Conservation (phyloP, 768 basidiomycete species). For the Boletellus sp. region DNA sequence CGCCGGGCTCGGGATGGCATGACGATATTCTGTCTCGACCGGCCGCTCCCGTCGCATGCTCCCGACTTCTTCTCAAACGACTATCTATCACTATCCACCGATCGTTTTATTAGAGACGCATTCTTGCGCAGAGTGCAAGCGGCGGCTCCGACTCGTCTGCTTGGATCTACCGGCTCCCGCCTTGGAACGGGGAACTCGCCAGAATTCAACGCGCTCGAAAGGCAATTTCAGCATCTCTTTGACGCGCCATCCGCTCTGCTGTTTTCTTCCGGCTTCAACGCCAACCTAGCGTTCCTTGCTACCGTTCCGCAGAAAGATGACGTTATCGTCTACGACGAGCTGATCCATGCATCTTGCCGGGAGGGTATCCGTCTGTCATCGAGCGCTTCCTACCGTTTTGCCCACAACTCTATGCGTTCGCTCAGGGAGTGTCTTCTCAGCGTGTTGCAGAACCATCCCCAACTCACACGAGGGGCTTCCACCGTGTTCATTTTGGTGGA, state of each 20-base stretch:
- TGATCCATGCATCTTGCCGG: slow-evolving; percentile 49
- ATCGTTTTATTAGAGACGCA: slow-evolving; percentile 27
- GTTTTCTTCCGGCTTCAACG: slow-evolving; percentile 52
- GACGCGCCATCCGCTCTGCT: slow-evolving; percentile 42
- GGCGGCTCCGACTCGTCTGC: slow-evolving; percentile 18
- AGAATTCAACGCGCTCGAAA: slow-evolving; percentile 14
- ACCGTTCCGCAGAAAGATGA: slow-evolving; percentile 44
- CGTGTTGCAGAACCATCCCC: slow-evolving; percentile 22
- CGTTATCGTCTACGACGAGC: slow-evolving; percentile 49
- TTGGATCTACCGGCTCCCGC: slow-evolving; percentile 51
- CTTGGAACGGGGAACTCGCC: slow-evolving; percentile 40
- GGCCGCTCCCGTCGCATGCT: slow-evolving; percentile 17
- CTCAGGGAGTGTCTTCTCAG: slow-evolving; percentile 30
- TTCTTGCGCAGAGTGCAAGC: slow-evolving; percentile 32
- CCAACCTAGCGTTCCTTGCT: slow-evolving; percentile 48
- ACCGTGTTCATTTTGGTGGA: slow-evolving; percentile 51
- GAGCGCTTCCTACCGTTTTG: slow-evolving; percentile 32
- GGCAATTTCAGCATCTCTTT: slow-evolving; percentile 10
- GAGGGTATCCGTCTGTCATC: slow-evolving; percentile 47
- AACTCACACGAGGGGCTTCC: slow-evolving; percentile 21
- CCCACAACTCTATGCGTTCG: slow-evolving; percentile 42
- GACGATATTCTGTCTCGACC: slow-evolving; percentile 11
- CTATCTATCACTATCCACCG: slow-evolving; percentile 45
- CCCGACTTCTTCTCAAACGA: slow-evolving; percentile 47
- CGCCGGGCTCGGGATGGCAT: slow-evolving; percentile 6